phyloP scores from a whole-genome alignment of 257 asterid species.

The Nicotiana benthamiana region DNA sequence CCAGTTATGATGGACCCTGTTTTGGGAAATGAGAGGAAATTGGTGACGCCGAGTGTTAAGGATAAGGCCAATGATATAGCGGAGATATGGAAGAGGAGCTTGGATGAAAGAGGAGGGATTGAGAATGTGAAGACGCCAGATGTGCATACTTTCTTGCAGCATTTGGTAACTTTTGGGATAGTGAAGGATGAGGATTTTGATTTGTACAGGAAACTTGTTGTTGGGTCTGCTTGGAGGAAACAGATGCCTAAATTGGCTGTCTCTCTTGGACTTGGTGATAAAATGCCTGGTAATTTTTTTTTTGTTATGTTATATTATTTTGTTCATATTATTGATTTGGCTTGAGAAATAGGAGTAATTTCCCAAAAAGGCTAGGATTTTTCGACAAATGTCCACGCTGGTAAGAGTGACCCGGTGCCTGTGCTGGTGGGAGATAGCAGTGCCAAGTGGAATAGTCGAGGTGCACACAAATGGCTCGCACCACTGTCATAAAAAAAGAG shows the following conservation, averaged over 20 bases:
- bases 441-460: no score
- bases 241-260: constrained; percentile 99
- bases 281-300: constrained; percentile 78
- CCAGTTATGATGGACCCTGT: constrained; percentile 98
- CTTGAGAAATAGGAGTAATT: not conserved
- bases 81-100: constrained; percentile 89
- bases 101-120: constrained; percentile 97
- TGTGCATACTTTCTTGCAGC: constrained; percentile 96
- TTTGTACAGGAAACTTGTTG: constrained; percentile 94
- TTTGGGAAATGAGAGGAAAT: constrained; percentile 82
- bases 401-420: no score
- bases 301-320: not conserved
- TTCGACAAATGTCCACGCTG: no score
- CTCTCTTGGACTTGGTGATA: constrained; percentile 78
- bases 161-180: constrained; percentile 92
- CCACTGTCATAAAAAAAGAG: no score
- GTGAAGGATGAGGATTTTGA: constrained; percentile 77
- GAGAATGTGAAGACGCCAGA: constrained; percentile 96
- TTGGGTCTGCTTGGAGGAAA: constrained; percentile 98
- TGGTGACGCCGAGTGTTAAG: constrained; percentile 81
- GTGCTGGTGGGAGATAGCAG: no score
- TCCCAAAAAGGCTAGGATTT: no score
- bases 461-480: no score
- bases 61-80: constrained; percentile 85
- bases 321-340: not conserved